Base-by-base conservation (phyloP, 345 rosid genomes). In the Gossypium bickii region DNA sequence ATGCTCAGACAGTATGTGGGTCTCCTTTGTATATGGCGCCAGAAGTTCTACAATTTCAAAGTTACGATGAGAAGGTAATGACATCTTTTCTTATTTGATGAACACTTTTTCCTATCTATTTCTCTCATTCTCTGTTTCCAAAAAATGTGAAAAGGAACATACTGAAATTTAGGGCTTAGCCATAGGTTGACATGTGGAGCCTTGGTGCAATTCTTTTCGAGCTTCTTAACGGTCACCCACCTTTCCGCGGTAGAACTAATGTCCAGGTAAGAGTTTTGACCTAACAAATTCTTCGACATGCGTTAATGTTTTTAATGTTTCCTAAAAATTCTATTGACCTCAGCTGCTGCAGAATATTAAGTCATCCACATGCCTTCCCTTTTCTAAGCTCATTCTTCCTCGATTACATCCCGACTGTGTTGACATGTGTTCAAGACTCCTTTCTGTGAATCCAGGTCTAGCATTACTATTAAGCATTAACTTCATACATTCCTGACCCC, bases 21-120 rank as follows among this genome's bases (percentile, higher is more conserved):
- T 78, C 97, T 71, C 92, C 90, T 3, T 77, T 84, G n/a, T 90
- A 87, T 78, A 88, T 90, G 94, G 94, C 94, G 66, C 92, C 92
- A 65, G 90, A 90, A 77, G 89, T 90, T 83, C 92, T 92, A 72
- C 87, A 85, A 73, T 90, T 90, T 78, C 90, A 86, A 52, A 80
- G 76, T 58, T 92, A 90, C 74, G 87, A 90, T 81, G 85, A 82
- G 59, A 92, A 90, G 89, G 94, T 87, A 44, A 66, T 22, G 38
- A 5, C 6, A 47, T 58, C 18, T 29, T 55, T 29, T 29, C 11
- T 63, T 44, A 29, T 44, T 66, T 5, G n/a, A 44, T 44, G 4
- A 20, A 66, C 70, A 43, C 70, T 44, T 64, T 22, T 64, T 55
- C 17, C 45, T 13, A 20, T 76, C 64, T 77, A 18, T 12, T 44